Evolutionary conservation across 2,329 filamentous ascomycete genomes (phyloP).

Genomic region (Apiospora sp.): DNA sequence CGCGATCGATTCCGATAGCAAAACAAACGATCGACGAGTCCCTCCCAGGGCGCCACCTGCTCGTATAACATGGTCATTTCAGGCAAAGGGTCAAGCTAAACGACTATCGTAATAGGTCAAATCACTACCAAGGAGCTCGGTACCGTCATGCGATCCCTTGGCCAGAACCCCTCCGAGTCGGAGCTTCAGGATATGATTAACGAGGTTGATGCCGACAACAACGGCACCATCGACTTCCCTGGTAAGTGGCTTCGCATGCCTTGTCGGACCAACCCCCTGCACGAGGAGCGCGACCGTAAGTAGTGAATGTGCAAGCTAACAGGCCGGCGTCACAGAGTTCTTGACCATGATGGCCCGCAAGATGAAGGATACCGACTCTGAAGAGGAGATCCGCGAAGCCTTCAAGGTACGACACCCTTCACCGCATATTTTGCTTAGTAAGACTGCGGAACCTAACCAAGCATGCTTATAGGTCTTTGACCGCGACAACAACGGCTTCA

Average conservation of each 20-base stretch:
- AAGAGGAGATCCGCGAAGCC: constrained; percentile 88
- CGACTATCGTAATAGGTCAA: constrained; percentile 65
- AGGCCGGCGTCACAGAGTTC: constrained; percentile 68
- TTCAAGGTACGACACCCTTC: constrained; percentile 71
- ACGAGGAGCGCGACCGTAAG: neutral
- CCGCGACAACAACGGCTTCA: constrained; percentile 91
- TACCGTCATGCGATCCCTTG: constrained; percentile 89
- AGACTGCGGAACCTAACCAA: neutral
- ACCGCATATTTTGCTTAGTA: neutral
- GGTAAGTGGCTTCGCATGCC: constrained; percentile 60
- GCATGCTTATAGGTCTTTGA: constrained; percentile 70
- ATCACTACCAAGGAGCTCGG: constrained; percentile 92
- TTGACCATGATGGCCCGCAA: constrained; percentile 94
- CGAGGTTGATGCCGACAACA: constrained; percentile 92
- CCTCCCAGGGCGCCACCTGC: neutral
- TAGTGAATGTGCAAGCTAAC: neutral
- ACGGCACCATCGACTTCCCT: constrained; percentile 90
- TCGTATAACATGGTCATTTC: neutral
- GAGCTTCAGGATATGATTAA: constrained; percentile 95
- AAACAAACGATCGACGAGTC: neutral
- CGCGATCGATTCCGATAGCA: neutral
- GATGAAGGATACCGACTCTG: constrained; percentile 93
- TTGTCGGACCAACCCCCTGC: neutral
- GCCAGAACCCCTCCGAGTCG: constrained; percentile 89
- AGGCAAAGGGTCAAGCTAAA: constrained; percentile 3